Base-by-base conservation (phyloP, 306 rosid species). In the Malus sylvestris region DNA sequence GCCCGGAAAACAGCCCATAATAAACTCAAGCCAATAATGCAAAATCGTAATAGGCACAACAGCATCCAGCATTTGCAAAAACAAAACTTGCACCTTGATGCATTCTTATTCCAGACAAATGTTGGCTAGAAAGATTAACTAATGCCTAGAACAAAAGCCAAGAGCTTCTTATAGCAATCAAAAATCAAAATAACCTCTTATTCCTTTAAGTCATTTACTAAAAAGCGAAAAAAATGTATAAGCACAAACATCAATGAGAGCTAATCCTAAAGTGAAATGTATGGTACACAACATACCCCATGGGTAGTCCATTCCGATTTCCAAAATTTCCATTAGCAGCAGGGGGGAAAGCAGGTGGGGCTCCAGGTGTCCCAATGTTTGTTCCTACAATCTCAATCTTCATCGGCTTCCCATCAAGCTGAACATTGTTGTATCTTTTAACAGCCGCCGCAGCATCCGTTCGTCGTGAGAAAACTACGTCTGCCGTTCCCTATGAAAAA, bases 311-410 rank as follows among this genome's bases (percentile, higher is more conserved):
- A 82, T 82, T 90, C 3, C 72, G 35, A 65, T 83, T 89, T 75
- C 92, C 93, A 78, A 89, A 77, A 70, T 77, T 67, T 14, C 83
- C 87, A 71, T 81, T 89, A 25, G 75, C 69, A 76, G 83, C 59
- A 53, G 89, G 92, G 60, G 85, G 85, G 2, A 74, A 71, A 55
- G 75, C 45, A 9, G 68, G 33, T 46, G 81, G 74, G 0, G 29
- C 76, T 25, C 79, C 86, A 79, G 91, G 88, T 3, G 91, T 88
- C 1, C 89, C 65, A 78, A 92, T 80, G 84, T 92, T 95, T 53
- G 97, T 86, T 75, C 97, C 97, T 35, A 90, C 96, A 14, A 95
- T 87, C 96, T 92, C 97, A 80, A 90, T 88, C 93, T 90, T 95
- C 97, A 92, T 95, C 5, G 87, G 97, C 72, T 95, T 95, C 63